Base-by-base conservation (phyloP, 2,329 filamentous ascomycete species). In the Paramyrothecium sp. region DNA sequence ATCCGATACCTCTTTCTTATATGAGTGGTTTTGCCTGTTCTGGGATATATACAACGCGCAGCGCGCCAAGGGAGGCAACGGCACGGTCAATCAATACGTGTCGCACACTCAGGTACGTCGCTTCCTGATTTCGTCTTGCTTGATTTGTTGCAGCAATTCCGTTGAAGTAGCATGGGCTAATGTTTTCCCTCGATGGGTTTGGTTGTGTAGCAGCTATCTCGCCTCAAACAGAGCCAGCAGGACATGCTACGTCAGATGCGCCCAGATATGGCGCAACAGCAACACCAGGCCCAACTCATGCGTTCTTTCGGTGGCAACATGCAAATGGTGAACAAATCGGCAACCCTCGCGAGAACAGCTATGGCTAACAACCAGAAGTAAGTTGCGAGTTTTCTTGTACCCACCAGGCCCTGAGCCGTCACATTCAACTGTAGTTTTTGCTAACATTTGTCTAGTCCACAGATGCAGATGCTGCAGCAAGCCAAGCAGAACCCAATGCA, bases 1-100 rank as follows among this genome's bases (percentile, higher is more conserved):
- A 59, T 83, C 83, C 55, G 89, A 89, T 67, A 90, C 85, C 60
- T 91, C 91, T 23, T 98, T 99, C 69, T 81, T 99, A n/a, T 89
- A 92, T 65, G 95, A 98, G 69, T 99, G 95, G 95, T 99, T 96
- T 79, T 91, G 89, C 69, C 84, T 97, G 54, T 99, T 99, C 74
- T 98, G 92, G 92, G 95, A 99, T 68, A 92, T 98, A 65, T 96
- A 90, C 75, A 87, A 87, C 69, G 91, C 92, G 56, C 90, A 94
- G 70, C 89, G 91, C 68, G 85, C 82, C 67, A 88, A 87, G 72
- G 85, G 84, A 55, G 82, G 82, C 56, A 87, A 81, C 69, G 74
- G 78, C 23, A 83, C 84, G 58, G 88, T 91, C 51, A 83, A 83
- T 61, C 87, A 90, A 77, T 97, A 96, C 73, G 85, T 96, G 57